Percentiles rank a stretch among this genome's conserved stretches.
phyloP scores from a whole-genome alignment of 805 yeast species.

The Metschnikowia orientalis region DNA sequence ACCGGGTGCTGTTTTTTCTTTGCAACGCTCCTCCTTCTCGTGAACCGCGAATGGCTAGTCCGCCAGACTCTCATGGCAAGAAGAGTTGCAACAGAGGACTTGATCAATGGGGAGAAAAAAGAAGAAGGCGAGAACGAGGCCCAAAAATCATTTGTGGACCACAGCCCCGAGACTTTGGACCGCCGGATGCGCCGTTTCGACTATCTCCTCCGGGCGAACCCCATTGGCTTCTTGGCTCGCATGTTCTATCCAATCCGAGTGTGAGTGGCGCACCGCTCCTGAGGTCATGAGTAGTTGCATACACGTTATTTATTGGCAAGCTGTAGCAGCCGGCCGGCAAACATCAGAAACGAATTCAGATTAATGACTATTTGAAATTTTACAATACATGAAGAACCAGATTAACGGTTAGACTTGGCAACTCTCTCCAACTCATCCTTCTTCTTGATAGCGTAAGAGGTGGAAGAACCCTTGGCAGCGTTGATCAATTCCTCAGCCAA shows the following conservation, averaged over 20 bases:
- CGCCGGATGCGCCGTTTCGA: conserved; percentile 13
- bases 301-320: too few relatives aligned
- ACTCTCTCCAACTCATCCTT: conserved; percentile 99
- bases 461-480: conserved; percentile 99
- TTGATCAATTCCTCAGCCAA: conserved; percentile 99
- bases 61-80: conserved; percentile 12
- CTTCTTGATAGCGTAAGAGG: conserved; percentile 99
- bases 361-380: conserved; percentile 23
- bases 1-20: conserved; percentile 48
- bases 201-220: conserved; percentile 8
- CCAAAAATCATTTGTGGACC: conserved; percentile 1
- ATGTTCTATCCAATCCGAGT: conserved; percentile 18
- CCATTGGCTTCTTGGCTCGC: conserved; percentile 8
- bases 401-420: conserved; percentile 99
- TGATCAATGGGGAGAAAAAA: neutral
- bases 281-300: too few relatives aligned
- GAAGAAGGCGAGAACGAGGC: neutral
- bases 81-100: conserved; percentile 7
- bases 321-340: too few relatives aligned
- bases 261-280: conserved; percentile 1
- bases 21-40: conserved; percentile 39
- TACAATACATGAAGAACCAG: conserved; percentile 20
- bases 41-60: conserved; percentile 52
- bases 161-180: conserved; percentile 4
- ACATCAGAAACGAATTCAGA: too few relatives aligned